Evolutionary conservation across 2,329 filamentous ascomycete species (phyloP), one percentile per base, ranked within the genome.

Genomic region (Tolypocladium pustulatum): DNA sequence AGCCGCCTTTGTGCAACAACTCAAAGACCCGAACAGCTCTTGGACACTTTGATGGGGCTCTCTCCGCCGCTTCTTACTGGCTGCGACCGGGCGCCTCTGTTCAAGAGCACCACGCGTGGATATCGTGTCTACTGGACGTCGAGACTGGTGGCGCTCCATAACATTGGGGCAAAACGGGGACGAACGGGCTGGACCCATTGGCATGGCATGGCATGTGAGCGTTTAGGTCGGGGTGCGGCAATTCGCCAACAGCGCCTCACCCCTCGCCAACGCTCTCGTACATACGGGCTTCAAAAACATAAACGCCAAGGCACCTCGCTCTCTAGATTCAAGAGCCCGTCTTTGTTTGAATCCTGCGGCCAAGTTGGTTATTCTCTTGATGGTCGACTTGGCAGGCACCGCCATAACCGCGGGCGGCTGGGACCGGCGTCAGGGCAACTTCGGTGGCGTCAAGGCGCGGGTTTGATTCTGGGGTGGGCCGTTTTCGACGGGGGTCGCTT

Each of bases 381-480:
- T 30, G 20, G 40, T 46, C 12, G 43, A 8, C 25, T 20, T 46
- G 10, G 46, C 12, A 25, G 22, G 43, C 43, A 32, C 27, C 46
- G 46, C 46, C 15, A 10, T 32, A 32, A 52, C 49, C 17, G 49
- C 27, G 27, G 25, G 27, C 59, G 57, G 55, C 57, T 52, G 51
- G 57, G 46, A 57, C 51, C 55, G 57, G 54, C 57, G 57, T 40
- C 51, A 58, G 20, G 54, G 36, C 56, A 54, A n/a, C n/a, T 34
- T 17, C 13, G 25, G 57, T 58, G 52, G 57, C 57, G 51, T 58
- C 57, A 56, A 57, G 51, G 43, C 27, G 9, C 25, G 52, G 52
- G 41, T 27, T 53, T 43, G 56, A 56, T 55, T 53, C 40, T 37
- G 34, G 54, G 20, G 54, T 30, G 52, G 41, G 25, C 49, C 38